Conservation (phyloP, 2,329 filamentous ascomycete genomes). For the Colletotrichum liriopes region DNA sequence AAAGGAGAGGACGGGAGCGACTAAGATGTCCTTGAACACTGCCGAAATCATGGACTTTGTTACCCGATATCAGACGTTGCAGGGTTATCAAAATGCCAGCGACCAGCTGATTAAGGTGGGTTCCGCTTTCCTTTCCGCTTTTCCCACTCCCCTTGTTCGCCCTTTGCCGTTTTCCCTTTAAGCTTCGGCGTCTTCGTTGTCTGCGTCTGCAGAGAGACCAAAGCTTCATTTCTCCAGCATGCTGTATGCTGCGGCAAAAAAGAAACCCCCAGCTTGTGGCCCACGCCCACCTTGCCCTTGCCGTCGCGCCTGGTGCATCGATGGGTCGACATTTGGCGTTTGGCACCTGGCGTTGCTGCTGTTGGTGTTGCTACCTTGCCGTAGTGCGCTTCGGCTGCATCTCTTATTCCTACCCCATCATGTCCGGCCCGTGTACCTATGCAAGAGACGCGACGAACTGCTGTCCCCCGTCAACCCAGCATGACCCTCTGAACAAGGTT, state of each 20-base stretch:
- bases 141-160: conserved; percentile 23
- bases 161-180: conserved; percentile 12
- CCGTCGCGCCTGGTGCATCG: not conserved
- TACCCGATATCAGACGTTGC: conserved; percentile 62
- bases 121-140: conserved; percentile 25
- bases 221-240: conserved; percentile 14
- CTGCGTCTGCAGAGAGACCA: conserved; percentile 25
- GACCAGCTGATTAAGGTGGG: conserved; percentile 65
- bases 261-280: not conserved
- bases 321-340: not conserved
- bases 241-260: not conserved
- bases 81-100: conserved; percentile 57
- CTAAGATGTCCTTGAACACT: conserved; percentile 47
- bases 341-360: not conserved
- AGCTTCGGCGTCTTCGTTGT: conserved; percentile 1
- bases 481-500: conserved; percentile 5
- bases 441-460: conserved; percentile 17
- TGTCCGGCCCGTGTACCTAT: conserved; percentile 6
- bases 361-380: not conserved
- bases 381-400: conserved; percentile 7
- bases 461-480: conserved; percentile 3
- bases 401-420: conserved; percentile 12
- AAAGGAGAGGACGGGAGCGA: conserved; percentile 23
- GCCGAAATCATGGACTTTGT: conserved; percentile 61
- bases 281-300: not conserved